Evolutionary conservation across 345 rosid genomes (phyloP).

Genomic region (Eucalyptus melliodora): DNA sequence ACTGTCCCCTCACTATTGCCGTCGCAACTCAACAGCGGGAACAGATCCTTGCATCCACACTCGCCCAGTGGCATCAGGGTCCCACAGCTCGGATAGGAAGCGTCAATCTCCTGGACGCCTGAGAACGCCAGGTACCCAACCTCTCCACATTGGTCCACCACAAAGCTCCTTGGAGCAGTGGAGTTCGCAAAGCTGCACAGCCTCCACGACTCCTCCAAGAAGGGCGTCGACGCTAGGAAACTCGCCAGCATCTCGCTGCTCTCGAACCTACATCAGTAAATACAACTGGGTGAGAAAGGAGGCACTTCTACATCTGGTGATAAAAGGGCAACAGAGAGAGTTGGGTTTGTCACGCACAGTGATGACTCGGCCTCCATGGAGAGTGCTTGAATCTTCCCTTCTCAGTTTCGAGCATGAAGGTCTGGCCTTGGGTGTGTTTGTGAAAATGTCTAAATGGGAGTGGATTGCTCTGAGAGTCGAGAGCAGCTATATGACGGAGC

Average conservation of each 20-base stretch:
- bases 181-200: constrained; percentile 28
- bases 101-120: not conserved
- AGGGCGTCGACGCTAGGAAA: constrained; percentile 37
- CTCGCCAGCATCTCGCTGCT: constrained; percentile 64
- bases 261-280: constrained; percentile 29
- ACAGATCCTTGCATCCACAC: not conserved
- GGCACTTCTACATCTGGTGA: not conserved
- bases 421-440: not conserved
- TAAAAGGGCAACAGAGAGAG: not conserved
- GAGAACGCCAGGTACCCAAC: constrained; percentile 47
- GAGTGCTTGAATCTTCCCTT: not conserved
- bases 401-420: not conserved
- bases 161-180: not conserved
- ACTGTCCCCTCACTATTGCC: constrained; percentile 26
- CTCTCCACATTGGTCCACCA: constrained; percentile 8
- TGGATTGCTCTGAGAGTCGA: too few species aligned
- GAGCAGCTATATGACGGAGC: too few species aligned
- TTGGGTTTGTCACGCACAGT: not conserved
- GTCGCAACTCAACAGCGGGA: not conserved
- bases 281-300: not conserved
- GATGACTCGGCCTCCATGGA: not conserved
- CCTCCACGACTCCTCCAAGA: constrained; percentile 47
- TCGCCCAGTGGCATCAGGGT: constrained; percentile 4
- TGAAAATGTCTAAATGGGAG: not conserved
- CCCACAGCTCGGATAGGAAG: not conserved